Percentiles rank a stretch among this genome's conserved stretches.
These are phyloP conservation scores for Spinacia oleracea DNA, from an alignment of 179 eudicot genomes.

Conservation along the genomic window DNA sequence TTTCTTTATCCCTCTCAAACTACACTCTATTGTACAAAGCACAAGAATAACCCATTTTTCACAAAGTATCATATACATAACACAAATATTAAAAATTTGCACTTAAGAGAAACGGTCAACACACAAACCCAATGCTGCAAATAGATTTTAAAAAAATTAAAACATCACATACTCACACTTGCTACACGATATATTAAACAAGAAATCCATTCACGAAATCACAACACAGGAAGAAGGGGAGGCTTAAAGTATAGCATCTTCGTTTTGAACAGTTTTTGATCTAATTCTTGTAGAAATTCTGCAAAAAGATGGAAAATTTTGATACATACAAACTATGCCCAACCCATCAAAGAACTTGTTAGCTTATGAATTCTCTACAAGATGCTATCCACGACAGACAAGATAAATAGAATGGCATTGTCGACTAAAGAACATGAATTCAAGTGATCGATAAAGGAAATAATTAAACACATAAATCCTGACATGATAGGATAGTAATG, in stretches of 20 bases:
- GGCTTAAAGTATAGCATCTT: constrained; percentile 3
- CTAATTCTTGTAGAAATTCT: background rate
- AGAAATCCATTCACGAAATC: background rate
- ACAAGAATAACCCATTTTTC: background rate
- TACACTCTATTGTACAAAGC: constrained; percentile 15
- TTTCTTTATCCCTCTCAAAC: constrained; percentile 26
- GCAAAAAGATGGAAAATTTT: background rate
- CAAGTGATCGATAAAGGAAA: too few relatives aligned
- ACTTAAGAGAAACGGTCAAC: background rate
- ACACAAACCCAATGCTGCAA: background rate
- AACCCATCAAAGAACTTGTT: too few relatives aligned
- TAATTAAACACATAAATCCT: too few relatives aligned
- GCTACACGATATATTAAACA: background rate
- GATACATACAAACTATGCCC: too few relatives aligned
- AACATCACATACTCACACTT: background rate
- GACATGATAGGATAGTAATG: too few relatives aligned
- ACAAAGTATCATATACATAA: background rate
- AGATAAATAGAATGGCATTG: too few relatives aligned
- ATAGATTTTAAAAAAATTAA: background rate
- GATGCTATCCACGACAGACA: too few relatives aligned
- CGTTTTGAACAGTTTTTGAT: background rate
- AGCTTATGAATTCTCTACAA: too few relatives aligned
- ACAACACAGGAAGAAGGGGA: background rate
- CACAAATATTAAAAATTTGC: background rate
- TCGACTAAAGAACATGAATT: too few relatives aligned